Percentiles rank a stretch among this genome's conserved stretches.
Conservation (phyloP, 2,329 filamentous ascomycete species). For the Microcyclospora tardicrescens region DNA sequence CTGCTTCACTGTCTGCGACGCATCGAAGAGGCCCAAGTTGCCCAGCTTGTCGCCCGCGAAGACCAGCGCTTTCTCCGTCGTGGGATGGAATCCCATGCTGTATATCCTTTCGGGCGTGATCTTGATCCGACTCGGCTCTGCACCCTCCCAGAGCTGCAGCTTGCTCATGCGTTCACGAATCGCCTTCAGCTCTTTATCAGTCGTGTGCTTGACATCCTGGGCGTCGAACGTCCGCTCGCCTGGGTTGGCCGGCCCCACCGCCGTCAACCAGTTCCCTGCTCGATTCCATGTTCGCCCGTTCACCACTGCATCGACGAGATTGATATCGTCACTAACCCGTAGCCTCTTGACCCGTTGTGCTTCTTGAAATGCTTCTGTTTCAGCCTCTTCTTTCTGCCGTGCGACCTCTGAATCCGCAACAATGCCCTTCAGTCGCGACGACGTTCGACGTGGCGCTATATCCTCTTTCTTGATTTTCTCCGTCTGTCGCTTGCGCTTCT, state of each 20-base stretch:
- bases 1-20: constrained; percentile 50
- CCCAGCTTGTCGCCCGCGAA: constrained; percentile 94
- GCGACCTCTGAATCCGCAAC: constrained; percentile 54
- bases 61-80: constrained; percentile 68
- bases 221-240: constrained; percentile 75
- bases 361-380: constrained; percentile 44
- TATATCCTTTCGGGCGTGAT: constrained; percentile 82
- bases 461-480: constrained; percentile 46
- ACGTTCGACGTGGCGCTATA: constrained; percentile 43
- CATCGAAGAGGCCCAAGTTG: constrained; percentile 81
- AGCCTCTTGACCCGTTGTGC: constrained; percentile 48
- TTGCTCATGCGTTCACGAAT: constrained; percentile 65
- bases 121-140: constrained; percentile 76
- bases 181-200: constrained; percentile 59
- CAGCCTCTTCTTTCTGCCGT: constrained; percentile 55
- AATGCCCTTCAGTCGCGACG: constrained; percentile 49
- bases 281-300: constrained; percentile 60
- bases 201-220: constrained; percentile 70
- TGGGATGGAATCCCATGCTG: constrained; percentile 77
- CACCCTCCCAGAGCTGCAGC: constrained; percentile 69
- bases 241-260: constrained; percentile 61
- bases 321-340: constrained; percentile 54
- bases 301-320: constrained; percentile 64
- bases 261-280: constrained; percentile 52
- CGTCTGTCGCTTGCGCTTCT: constrained; percentile 27